Evolutionary conservation across 2,329 filamentous ascomycete species (phyloP).

Genomic region (Orbilia oligospora): DNA sequence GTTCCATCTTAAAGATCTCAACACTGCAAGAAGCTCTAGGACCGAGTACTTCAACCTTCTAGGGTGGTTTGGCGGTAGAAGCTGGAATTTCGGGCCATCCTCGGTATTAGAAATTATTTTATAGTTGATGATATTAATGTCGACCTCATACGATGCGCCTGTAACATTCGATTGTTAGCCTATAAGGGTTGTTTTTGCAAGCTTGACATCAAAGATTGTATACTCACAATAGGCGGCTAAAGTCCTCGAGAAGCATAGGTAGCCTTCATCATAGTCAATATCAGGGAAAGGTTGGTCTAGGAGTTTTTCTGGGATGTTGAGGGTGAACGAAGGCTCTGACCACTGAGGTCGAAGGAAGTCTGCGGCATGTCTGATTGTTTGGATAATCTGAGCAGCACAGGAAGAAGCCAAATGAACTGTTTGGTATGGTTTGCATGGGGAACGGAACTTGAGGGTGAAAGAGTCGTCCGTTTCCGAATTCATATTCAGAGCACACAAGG

Average conservation of each 20-base stretch:
- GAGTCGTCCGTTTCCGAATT: constrained; percentile 75
- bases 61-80: constrained; percentile 73
- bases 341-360: constrained; percentile 77
- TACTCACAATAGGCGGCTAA: constrained; percentile 75
- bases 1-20: constrained; percentile 79
- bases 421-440: constrained; percentile 62
- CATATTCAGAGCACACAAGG: constrained; percentile 74
- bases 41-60: constrained; percentile 72
- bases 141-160: constrained; percentile 75
- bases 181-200: background rate
- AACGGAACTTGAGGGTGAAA: constrained; percentile 76
- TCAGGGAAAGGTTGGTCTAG: constrained; percentile 70
- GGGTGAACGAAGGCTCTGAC: constrained; percentile 75
- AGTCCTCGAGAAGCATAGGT: constrained; percentile 76
- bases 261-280: constrained; percentile 72
- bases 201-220: background rate
- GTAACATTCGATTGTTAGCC: constrained; percentile 25
- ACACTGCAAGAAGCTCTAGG: constrained; percentile 78
- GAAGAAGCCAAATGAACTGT: constrained; percentile 76
- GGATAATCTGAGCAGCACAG: constrained; percentile 76
- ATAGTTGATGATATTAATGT: constrained; percentile 77
- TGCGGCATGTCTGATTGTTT: constrained; percentile 74
- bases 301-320: constrained; percentile 73
- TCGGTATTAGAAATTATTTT: constrained; percentile 75
- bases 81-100: constrained; percentile 77